Percentiles rank a stretch among this genome's conserved stretches.
These are phyloP conservation scores for Ceratobasidium sp. DNA, from an alignment of 1,284 basidiomycete genomes.

Conservation along the genomic window DNA sequence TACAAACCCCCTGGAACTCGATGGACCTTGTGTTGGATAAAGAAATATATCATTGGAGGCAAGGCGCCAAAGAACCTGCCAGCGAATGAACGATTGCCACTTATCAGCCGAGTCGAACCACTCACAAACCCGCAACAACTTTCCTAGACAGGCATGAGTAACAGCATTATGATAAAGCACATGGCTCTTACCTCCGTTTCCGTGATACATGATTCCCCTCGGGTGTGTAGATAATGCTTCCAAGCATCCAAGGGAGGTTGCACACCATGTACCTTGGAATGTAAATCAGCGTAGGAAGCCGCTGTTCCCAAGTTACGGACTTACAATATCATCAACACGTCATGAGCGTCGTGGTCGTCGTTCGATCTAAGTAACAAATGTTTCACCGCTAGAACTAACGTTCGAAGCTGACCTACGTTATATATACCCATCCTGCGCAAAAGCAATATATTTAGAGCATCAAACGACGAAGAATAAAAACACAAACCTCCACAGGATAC, in stretches of 20 bases:
- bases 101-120: not conserved
- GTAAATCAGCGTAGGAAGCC: not conserved
- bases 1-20: conserved; percentile 74
- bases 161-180: conserved; percentile 13
- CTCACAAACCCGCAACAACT: conserved; percentile 59
- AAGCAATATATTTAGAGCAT: not conserved
- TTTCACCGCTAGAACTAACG: conserved; percentile 1
- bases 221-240: conserved; percentile 67
- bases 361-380: conserved; percentile 51
- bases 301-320: not conserved
- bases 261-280: conserved; percentile 66
- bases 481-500: conserved; percentile 71
- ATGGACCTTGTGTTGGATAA: conserved; percentile 82
- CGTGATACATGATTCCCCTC: conserved; percentile 51
- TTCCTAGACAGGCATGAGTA: conserved; percentile 52
- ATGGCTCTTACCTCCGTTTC: conserved; percentile 60
- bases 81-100: not conserved
- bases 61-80: conserved; percentile 72
- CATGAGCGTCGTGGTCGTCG: conserved; percentile 83
- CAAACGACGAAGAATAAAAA: not conserved
- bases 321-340: conserved; percentile 81
- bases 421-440: conserved; percentile 77
- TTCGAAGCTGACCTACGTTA: conserved; percentile 58
- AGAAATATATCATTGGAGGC: conserved; percentile 81
- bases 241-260: conserved; percentile 88